Conservation (phyloP, 306 rosid genomes). For the Clitoria ternatea region DNA sequence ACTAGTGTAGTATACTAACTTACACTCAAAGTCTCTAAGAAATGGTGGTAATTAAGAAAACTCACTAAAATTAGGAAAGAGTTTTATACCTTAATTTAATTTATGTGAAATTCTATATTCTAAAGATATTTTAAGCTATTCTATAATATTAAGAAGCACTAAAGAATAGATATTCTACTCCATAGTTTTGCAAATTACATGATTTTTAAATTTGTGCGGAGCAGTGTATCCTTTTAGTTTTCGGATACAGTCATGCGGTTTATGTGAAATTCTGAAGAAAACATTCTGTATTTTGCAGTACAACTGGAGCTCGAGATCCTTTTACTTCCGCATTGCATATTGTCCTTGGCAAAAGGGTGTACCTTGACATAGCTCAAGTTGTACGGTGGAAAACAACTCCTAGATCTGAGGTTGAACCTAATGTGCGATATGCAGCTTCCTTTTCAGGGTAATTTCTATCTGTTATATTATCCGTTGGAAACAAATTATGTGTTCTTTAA, state of each 20-base stretch:
- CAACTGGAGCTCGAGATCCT: slow-evolving; percentile 93
- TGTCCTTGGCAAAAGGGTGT: slow-evolving; percentile 77
- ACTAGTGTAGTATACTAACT: not conserved
- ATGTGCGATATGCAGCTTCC: slow-evolving; percentile 87
- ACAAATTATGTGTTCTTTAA: not conserved
- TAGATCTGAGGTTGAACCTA: slow-evolving; percentile 70
- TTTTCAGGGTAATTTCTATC: slow-evolving; percentile 77
- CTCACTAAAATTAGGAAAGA: not conserved
- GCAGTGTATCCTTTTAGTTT: slow-evolving; percentile 13
- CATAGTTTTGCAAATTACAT: not conserved
- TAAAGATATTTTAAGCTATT: not conserved
- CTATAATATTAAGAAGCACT: too few species aligned
- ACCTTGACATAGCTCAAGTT: slow-evolving; percentile 91
- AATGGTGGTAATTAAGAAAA: not conserved
- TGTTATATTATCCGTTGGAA: slow-evolving; percentile 3
- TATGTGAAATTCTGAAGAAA: slow-evolving; percentile 22
- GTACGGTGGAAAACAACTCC: slow-evolving; percentile 85
- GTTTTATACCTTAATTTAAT: not conserved
- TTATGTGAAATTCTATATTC: too few species aligned
- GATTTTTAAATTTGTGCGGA: not conserved
- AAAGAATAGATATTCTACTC: not conserved
- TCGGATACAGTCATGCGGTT: not conserved
- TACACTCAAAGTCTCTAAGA: not conserved
- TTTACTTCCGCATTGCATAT: slow-evolving; percentile 82
- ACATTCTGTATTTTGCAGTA: slow-evolving; percentile 48